Evolutionary conservation across 371 early-diverging fungal genomes (phyloP), one percentile per base, ranked within the genome.

Genomic region (Mucor saturninus): DNA sequence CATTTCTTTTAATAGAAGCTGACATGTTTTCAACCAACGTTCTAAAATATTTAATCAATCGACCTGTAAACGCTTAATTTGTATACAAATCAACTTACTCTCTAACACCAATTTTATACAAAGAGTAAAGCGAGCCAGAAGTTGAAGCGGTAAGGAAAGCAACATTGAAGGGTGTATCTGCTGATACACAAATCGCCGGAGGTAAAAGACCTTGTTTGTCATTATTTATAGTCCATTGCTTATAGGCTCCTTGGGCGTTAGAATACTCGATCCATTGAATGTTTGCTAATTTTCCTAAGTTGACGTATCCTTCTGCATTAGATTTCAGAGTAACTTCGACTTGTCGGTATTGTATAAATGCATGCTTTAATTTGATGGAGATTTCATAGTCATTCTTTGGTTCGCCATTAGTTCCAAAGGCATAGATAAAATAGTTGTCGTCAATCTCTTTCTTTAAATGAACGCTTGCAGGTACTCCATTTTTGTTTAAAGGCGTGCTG

Each of bases 351-450:
- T 68, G 54, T 9, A 11, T 29, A 52, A 81, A 51, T 0, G 59
- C 49, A 42, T 84, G 84, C 10, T 62, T 65, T 9, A 86, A 49
- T 2, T 51, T 13, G 5, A 86, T 15, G 2, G 61, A 53, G 3
- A 81, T 56, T 10, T 75, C 72, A n/a, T 69, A 57, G 13, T 72
- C 61, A 14, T 62, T 63, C 55, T 75, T 64, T 10, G 57, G 57
- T 45, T 86, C 83, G 72, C 87, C 87, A 62, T 86, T 86, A 57
- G 77, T 83, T 52, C 85, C 85, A 26, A 83, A 60, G 8, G 72
- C 67, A 39, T 61, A 59, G 13, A 84, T 53, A 26, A 68, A 56
- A 39, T 83, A 85, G 4, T 72, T 76, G 11, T 38, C 51, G 42
- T 65, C 59, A 8, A 2, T 14, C 1, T 42, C 10, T n/a, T 51